Base-by-base conservation (phyloP, 768 basidiomycete species). In the Leccinum subgranulosum region DNA sequence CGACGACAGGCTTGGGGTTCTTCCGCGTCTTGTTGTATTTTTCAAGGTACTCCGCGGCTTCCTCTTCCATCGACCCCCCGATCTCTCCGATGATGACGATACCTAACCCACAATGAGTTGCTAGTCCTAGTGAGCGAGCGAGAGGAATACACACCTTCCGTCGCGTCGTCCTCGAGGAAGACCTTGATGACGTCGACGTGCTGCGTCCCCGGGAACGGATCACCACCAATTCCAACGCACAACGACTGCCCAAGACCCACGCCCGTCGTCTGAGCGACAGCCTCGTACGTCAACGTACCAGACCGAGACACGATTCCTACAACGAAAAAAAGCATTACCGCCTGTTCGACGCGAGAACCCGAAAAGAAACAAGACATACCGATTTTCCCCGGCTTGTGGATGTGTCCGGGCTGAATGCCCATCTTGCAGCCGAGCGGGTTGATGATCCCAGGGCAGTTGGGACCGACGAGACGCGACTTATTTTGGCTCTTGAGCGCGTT, bases 61-160 rank as follows among this genome's bases (percentile, higher is more conserved):
- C 96, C 74, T 99, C 97, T 76, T 99, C 97, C 96, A 98, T 97
- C 8, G 92, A 89, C 21, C 97, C 97, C 61, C 97, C 97, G 65
- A 99, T 99, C 77, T 99, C 97, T 59, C 97, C 97, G 66, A 99
- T 99, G 60, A 98, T 79, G 61, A 99, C 96, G 63, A 99, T 95
- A 65, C 95, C 92, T 93, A 43, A 12, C 48, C 19, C 25, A 36
- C 33, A 36, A 58, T 63, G 36, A 67, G 57, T 41, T 23, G 53
- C 27, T 46, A 23, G 23, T 15, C 17, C 28, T 21, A 6, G 8
- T 15, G 4, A 28, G 34, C 25, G 6, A 47, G 48, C 12, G 11
- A 36, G 15, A 23, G 19, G 15, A n/a, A 3, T 58, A 91, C 93
- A 3, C 57, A 91, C 93, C 97, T 76, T 98, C 86, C 2, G 97